Base-by-base conservation (phyloP, 345 rosid species). In the Sisymbrium altissimum region DNA sequence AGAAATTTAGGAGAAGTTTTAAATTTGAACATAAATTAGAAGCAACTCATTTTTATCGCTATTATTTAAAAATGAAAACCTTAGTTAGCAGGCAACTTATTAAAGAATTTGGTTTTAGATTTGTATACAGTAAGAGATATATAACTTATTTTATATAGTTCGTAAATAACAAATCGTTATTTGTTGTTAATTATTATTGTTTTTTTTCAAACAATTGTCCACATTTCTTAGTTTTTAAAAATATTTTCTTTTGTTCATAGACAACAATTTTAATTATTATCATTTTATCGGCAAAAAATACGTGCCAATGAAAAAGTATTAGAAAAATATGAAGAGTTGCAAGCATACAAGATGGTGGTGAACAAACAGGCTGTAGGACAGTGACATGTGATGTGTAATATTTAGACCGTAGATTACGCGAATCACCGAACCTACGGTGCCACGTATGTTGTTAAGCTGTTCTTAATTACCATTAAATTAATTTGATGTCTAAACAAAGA, bases 331-430 rank as follows among this genome's bases (percentile, higher is more conserved):
- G 7, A 38, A 14, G 13, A 45, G 36, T 66, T 21, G 33, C 21
- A 30, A 55, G 57, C 41, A 14, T 27, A 38, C n/a, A 60, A 19
- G 33, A 58, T 40, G 49, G 25, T 61, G 33, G 64, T 53, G 78
- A 73, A 56, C 35, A 74, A 50, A 74, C 74, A 68, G 79, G 63
- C 69, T 75, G 79, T 74, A 36, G n/a, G 33, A 52, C 38, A 45
- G 30, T 4, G 71, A 76, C 75, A 76, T 70, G 75, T 76, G 65
- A 63, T 63, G 53, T 54, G 44, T 54, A 25, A 25, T 17, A 29
- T 62, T 29, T 25, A 68, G 29, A 52, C 71, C 79, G 66, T 76
- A 69, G 79, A 76, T 63, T 76, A 54, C 65, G 79, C 75, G 6
- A 2, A 69, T 54, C 70, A 27, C 75, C 75, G 53, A 69, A 76